Percentiles rank a stretch among this genome's conserved stretches.
These are phyloP conservation scores for Microthyrium microscopicum DNA, from an alignment of 2,329 filamentous ascomycete genomes.

Conservation along the genomic window DNA sequence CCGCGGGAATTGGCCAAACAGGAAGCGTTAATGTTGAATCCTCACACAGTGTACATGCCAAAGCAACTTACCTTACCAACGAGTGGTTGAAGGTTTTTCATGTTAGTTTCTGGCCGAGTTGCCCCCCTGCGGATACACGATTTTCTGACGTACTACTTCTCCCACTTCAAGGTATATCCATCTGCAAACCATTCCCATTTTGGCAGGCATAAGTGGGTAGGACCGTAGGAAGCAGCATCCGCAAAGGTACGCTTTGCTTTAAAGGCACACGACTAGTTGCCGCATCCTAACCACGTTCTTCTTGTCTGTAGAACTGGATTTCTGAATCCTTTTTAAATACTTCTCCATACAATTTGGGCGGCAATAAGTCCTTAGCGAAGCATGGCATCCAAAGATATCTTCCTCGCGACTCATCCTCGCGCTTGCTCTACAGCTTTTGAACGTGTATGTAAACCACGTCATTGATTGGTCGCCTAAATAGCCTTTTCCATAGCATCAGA, in stretches of 20 bases:
- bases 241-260: background rate
- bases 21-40: too few species aligned
- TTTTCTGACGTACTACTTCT: too few species aligned
- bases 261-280: background rate
- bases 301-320: background rate
- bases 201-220: background rate
- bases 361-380: background rate
- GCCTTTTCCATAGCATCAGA: background rate
- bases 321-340: background rate
- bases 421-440: slow-evolving; percentile 97
- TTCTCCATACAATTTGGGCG: background rate
- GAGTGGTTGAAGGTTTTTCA: too few species aligned
- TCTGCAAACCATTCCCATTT: background rate
- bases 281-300: background rate
- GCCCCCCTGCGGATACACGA: too few species aligned
- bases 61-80: too few species aligned
- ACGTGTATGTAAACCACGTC: slow-evolving; percentile 42
- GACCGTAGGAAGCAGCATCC: too few species aligned
- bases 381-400: slow-evolving; percentile 71
- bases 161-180: too few species aligned
- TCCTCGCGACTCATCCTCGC: slow-evolving; percentile 83
- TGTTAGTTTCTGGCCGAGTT: too few species aligned
- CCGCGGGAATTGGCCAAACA: too few species aligned
- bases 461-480: slow-evolving; percentile 4
- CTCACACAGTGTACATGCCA: too few species aligned